phyloP scores from a whole-genome alignment of 2,329 filamentous ascomycete genomes.

The Emergomyces africanus region DNA sequence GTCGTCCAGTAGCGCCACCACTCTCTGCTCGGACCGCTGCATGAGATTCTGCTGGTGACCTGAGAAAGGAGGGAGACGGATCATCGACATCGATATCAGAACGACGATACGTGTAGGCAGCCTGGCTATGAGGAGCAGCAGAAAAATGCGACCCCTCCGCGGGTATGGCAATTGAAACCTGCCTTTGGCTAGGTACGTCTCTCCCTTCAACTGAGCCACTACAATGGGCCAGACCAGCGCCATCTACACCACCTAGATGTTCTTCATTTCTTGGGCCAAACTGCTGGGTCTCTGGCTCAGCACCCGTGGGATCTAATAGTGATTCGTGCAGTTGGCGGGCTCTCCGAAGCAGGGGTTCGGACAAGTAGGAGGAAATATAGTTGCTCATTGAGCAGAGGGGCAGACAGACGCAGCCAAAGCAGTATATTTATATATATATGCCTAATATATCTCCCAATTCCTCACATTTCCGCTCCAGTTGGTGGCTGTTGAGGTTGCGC shows the following conservation, averaged over 20 bases:
- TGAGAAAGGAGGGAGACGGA: not conserved
- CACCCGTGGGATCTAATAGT: not conserved
- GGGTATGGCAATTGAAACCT: not conserved
- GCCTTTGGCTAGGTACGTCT: not conserved
- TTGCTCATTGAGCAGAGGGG: slow-evolving; percentile 27
- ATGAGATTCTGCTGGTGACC: not conserved
- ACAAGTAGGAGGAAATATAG: slow-evolving; percentile 31
- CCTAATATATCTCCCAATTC: not conserved
- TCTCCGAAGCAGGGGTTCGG: slow-evolving; percentile 32
- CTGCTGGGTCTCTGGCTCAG: not conserved
- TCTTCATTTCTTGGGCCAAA: not conserved
- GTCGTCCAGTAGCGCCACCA: not conserved
- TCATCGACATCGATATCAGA: not conserved
- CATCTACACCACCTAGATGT: not conserved
- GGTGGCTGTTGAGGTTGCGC: not conserved
- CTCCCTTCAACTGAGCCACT: not conserved
- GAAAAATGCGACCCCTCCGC: not conserved
- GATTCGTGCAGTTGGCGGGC: slow-evolving; percentile 26
- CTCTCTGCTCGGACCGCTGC: not conserved
- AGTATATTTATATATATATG: not conserved
- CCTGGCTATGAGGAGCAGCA: not conserved
- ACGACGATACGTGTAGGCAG: not conserved
- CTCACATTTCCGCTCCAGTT: not conserved
- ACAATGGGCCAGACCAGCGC: not conserved
- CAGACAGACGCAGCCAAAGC: not conserved